Percentiles rank a stretch among this genome's conserved stretches.
phyloP scores from a whole-genome alignment of 169 alveolate species.

The Perkinsus olseni region DNA sequence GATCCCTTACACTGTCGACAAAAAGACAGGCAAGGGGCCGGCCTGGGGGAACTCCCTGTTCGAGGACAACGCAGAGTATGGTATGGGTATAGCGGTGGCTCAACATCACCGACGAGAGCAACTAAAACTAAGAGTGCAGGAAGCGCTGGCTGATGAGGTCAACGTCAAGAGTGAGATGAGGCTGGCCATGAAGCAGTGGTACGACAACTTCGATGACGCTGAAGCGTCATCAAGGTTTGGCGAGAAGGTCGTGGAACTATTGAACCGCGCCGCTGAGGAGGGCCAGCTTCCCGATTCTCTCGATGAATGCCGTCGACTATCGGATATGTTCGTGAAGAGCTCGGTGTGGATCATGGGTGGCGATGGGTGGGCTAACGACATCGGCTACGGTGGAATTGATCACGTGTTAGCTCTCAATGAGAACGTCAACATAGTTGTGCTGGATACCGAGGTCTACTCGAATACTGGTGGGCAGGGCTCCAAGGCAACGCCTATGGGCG shows the following conservation, averaged over 20 bases:
- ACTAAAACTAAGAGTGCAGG: neutral
- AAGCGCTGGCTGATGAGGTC: neutral
- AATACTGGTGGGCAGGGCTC: slow-evolving; percentile 52
- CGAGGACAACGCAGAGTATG: slow-evolving; percentile 59
- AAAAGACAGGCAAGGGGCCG: slow-evolving; percentile 36
- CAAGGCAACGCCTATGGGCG: slow-evolving; percentile 54
- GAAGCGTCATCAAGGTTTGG: neutral
- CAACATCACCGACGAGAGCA: slow-evolving; percentile 7
- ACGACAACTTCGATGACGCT: neutral
- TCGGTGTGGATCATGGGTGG: slow-evolving; percentile 47
- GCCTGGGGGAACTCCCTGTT: slow-evolving; percentile 59
- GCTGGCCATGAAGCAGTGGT: neutral
- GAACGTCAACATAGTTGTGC: slow-evolving; percentile 38
- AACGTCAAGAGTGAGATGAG: neutral
- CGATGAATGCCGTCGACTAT: slow-evolving; percentile 19
- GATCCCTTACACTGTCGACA: slow-evolving; percentile 38
- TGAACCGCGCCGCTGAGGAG: slow-evolving; percentile 12
- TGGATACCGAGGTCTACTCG: slow-evolving; percentile 52
- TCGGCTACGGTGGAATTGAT: slow-evolving; percentile 49
- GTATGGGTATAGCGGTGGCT: slow-evolving; percentile 46
- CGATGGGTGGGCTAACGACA: slow-evolving; percentile 59
- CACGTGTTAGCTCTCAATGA: slow-evolving; percentile 31
- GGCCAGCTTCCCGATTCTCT: slow-evolving; percentile 10
- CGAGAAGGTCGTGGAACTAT: neutral
- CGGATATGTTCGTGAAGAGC: slow-evolving; percentile 29